Conservation (phyloP, 1,284 basidiomycete genomes). For the Sphaerobolus stellatus region DNA sequence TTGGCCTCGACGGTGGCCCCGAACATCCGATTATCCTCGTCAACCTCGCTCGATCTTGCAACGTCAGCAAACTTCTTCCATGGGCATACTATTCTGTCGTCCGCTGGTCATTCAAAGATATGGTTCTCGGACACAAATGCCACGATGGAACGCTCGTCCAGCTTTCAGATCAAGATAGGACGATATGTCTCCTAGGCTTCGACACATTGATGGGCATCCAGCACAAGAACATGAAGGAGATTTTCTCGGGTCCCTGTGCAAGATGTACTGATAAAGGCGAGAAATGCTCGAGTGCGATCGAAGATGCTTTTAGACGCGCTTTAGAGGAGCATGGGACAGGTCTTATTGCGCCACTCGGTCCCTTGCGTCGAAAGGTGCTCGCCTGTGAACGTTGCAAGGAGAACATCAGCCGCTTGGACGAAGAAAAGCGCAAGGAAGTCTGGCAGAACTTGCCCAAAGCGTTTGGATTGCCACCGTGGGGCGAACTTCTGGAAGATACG, state of each 20-base stretch:
- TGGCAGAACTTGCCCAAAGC: background rate
- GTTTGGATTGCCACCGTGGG: conserved; percentile 3
- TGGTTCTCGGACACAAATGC: background rate
- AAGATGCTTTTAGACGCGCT: background rate
- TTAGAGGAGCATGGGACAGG: conserved; percentile 8
- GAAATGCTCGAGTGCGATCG: conserved; percentile 2
- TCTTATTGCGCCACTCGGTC: conserved; percentile 5
- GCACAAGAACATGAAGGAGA: background rate
- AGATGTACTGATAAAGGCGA: background rate
- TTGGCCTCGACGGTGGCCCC: conserved; percentile 1
- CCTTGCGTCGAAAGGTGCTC: conserved; percentile 2
- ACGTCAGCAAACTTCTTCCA: conserved; percentile 3
- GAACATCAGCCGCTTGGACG: conserved; percentile 1
- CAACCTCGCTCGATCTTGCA: conserved; percentile 1
- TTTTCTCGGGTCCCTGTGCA: background rate
- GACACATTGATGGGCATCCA: background rate
- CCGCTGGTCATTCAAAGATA: conserved; percentile 7
- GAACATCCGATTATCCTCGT: conserved; percentile 4
- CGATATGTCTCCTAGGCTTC: background rate
- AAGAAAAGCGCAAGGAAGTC: conserved; percentile 1
- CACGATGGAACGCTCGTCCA: background rate
- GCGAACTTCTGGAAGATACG: background rate
- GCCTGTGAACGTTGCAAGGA: conserved; percentile 1
- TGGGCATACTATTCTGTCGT: conserved; percentile 6
- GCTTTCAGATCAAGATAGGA: background rate